Percentiles rank a stretch among this genome's conserved stretches.
phyloP scores from a whole-genome alignment of 2,329 filamentous ascomycete genomes.

The Monosporascus sp. region DNA sequence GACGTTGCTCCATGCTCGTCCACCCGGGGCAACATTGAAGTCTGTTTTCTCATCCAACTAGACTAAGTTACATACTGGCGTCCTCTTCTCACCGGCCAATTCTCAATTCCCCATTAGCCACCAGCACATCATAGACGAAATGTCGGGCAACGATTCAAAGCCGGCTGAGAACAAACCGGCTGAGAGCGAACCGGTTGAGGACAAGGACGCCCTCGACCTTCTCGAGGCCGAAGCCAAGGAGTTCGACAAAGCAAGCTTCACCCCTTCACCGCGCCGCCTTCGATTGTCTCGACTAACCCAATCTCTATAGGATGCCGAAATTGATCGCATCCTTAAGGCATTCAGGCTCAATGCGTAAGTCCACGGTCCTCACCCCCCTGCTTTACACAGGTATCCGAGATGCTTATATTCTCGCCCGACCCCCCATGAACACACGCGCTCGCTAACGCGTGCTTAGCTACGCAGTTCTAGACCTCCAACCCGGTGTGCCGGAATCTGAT shows the following conservation, averaged over 20 bases:
- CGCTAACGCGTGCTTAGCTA: conserved; percentile 50
- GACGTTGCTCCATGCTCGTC: no score
- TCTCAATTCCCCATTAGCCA: background rate
- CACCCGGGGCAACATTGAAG: no score
- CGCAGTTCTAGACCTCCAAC: conserved; percentile 90
- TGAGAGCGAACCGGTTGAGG: conserved; percentile 33
- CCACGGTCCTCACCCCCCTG: background rate
- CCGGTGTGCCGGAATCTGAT: conserved; percentile 90
- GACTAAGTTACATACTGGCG: no score
- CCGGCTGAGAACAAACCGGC: conserved; percentile 34
- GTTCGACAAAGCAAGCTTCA: conserved; percentile 68
- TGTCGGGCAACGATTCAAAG: conserved; percentile 12
- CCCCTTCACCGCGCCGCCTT: background rate
- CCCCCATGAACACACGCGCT: background rate
- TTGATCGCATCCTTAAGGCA: conserved; percentile 86
- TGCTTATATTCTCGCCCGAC: background rate
- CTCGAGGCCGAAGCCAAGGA: conserved; percentile 84
- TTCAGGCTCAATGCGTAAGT: conserved; percentile 66
- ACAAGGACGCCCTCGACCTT: conserved; percentile 71
- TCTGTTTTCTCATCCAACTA: no score
- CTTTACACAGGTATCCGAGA: no score
- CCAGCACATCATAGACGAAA: background rate
- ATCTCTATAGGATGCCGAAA: conserved; percentile 75
- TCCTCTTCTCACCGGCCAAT: background rate
- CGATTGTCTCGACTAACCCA: conserved; percentile 12